Percentiles rank a stretch among this genome's conserved stretches.
These are phyloP conservation scores for Cicer pinnatifidum DNA, from an alignment of 306 rosid genomes.

Conservation along the genomic window DNA sequence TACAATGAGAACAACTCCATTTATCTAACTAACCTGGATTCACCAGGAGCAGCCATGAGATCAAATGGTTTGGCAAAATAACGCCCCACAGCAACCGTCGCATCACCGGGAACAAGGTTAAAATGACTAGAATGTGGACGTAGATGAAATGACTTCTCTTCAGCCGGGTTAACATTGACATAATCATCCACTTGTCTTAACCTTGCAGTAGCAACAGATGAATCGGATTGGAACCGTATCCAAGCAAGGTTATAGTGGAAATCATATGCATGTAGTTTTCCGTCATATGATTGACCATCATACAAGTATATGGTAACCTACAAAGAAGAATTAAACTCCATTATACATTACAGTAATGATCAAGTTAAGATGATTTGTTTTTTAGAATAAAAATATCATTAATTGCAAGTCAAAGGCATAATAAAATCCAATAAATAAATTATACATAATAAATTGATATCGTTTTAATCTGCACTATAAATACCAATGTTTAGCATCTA, in stretches of 20 bases:
- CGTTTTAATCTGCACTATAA: background rate
- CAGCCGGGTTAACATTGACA: background rate
- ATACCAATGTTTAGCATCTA: background rate
- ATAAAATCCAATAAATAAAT: background rate
- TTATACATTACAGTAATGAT: background rate
- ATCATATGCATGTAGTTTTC: background rate
- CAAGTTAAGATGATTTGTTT: background rate
- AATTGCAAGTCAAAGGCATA: background rate
- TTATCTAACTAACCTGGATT: background rate
- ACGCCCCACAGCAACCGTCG: background rate
- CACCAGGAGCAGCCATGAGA: background rate
- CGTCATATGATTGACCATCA: background rate
- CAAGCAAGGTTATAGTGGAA: constrained; percentile 6
- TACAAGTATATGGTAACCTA: background rate
- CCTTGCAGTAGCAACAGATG: background rate
- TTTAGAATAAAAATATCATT: background rate
- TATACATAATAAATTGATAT: background rate
- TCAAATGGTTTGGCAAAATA: constrained; percentile 20
- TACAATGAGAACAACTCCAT: background rate
- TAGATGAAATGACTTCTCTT: background rate
- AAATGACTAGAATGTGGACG: constrained; percentile 6
- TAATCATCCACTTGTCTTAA: background rate
- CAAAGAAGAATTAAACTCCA: background rate
- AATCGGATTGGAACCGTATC: background rate
- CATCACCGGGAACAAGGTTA: constrained; percentile 12